A percentile compares a stretch with the other conserved stretches of the same genome.
Evolutionary conservation across 192 early-diverging fungal species (phyloP).

Genomic region (Umbelopsis isabellina): DNA sequence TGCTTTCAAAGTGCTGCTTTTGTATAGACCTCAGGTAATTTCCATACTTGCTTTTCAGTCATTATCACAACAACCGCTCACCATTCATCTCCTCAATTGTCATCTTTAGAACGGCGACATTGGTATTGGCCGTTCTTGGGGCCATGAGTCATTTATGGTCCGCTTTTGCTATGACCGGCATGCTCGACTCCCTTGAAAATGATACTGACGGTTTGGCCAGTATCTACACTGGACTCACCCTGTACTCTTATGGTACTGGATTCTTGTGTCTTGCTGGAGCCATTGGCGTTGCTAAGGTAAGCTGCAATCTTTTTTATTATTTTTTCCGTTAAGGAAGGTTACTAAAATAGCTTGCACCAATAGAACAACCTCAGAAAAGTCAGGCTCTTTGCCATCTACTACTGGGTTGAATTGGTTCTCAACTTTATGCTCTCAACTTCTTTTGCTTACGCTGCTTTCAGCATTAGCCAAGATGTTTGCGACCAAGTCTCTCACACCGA

Average conservation of each 20-base stretch:
- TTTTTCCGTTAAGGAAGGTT: background rate
- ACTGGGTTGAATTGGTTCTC: conserved; percentile 35
- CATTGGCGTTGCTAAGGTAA: conserved; percentile 34
- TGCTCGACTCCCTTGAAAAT: conserved; percentile 25
- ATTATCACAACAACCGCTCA: background rate
- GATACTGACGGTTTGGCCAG: conserved; percentile 16
- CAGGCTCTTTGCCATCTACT: conserved; percentile 28
- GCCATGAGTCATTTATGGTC: conserved; percentile 32
- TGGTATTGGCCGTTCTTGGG: conserved; percentile 32
- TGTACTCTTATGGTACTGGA: conserved; percentile 33
- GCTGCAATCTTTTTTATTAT: background rate
- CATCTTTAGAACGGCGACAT: conserved; percentile 31
- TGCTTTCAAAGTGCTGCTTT: conserved; percentile 37
- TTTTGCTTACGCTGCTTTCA: conserved; percentile 31
- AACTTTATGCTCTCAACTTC: conserved; percentile 31
- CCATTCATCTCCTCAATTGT: background rate
- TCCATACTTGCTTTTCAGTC: background rate
- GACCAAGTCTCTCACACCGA: conserved; percentile 24
- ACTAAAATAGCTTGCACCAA: background rate
- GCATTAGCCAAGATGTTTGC: conserved; percentile 31
- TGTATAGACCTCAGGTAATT: conserved; percentile 38
- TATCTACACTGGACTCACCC: conserved; percentile 27
- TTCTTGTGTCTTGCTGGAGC: conserved; percentile 35
- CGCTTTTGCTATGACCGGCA: conserved; percentile 28
- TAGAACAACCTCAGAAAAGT: conserved; percentile 36